These are phyloP conservation scores for Didymosphaeria variabile DNA, from an alignment of 2,329 filamentous ascomycete species.

Conservation along the genomic window DNA sequence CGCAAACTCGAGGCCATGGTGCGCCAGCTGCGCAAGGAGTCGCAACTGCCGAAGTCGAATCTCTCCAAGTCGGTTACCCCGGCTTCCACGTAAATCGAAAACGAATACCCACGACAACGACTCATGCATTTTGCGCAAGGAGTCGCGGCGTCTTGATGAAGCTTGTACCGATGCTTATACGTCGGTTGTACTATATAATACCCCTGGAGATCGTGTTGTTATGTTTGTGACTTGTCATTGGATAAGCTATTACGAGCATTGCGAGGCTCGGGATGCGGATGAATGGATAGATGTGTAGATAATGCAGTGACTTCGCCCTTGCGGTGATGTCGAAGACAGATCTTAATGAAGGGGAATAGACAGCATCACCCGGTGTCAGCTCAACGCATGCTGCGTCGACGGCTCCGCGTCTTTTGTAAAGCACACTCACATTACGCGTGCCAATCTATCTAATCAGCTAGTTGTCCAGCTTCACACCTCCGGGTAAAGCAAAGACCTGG, in stretches of 20 bases:
- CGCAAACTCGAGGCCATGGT: slow-evolving; percentile 71
- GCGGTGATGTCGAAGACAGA: neutral
- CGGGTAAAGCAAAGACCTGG: slow-evolving; percentile 59
- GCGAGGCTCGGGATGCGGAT: neutral
- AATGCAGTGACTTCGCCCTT: neutral
- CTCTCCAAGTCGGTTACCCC: slow-evolving; percentile 18
- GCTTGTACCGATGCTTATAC: neutral
- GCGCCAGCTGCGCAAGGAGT: slow-evolving; percentile 60
- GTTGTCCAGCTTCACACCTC: slow-evolving; percentile 44
- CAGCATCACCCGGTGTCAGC: neutral
- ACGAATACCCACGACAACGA: neutral
- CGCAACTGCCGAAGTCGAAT: slow-evolving; percentile 31
- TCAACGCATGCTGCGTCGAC: neutral
- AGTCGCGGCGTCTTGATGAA: neutral
- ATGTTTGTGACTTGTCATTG: neutral
- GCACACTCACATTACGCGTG: neutral
- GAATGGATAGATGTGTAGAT: neutral
- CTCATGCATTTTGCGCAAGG: neutral
- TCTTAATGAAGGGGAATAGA: neutral
- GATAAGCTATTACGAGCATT: neutral
- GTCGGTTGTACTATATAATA: slow-evolving; percentile 10
- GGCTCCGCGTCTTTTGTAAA: neutral
- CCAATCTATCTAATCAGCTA: neutral
- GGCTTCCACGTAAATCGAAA: neutral
- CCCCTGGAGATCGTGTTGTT: neutral